A percentile compares a stretch with the other conserved stretches of the same genome.
Evolutionary conservation across 805 yeast genomes (phyloP).

Genomic region (Babjeviella inositovora): DNA sequence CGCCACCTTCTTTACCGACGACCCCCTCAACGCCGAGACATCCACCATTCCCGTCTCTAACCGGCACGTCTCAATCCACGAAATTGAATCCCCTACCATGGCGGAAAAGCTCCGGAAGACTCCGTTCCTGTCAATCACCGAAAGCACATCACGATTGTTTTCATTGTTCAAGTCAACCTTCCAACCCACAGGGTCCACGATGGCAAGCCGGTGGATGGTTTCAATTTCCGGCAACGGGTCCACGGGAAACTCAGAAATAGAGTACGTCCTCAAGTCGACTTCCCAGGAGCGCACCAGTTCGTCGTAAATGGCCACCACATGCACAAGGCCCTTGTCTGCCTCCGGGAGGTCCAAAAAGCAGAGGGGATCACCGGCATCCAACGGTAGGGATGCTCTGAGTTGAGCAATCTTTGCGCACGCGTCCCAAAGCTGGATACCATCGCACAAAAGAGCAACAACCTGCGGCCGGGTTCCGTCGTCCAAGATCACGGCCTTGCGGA

Average conservation of each 20-base stretch:
- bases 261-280: constrained; percentile 7
- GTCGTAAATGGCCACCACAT: constrained; percentile 33
- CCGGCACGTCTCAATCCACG: constrained; percentile 35
- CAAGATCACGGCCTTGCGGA: constrained; percentile 29
- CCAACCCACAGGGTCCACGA: constrained; percentile 59
- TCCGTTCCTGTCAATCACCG: constrained; percentile 41
- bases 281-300: constrained; percentile 24
- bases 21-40: constrained; percentile 47
- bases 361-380: constrained; percentile 4
- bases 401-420: constrained; percentile 3
- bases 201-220: constrained; percentile 24
- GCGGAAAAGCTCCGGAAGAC: constrained; percentile 29
- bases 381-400: constrained; percentile 1
- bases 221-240: constrained; percentile 20
- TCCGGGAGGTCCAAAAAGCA: constrained; percentile 18
- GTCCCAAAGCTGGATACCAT: constrained; percentile 42
- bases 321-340: constrained; percentile 12
- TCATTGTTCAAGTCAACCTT: constrained; percentile 7
- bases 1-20: constrained; percentile 65
- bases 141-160: constrained; percentile 26
- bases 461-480: constrained; percentile 26
- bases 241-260: constrained; percentile 13
- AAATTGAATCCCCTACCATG: constrained; percentile 12
- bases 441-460: constrained; percentile 26
- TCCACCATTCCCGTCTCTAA: constrained; percentile 39